Evolutionary conservation across 2,329 filamentous ascomycete genomes (phyloP), one percentile per base, ranked within the genome.

Genomic region (Phialocephala sp.): DNA sequence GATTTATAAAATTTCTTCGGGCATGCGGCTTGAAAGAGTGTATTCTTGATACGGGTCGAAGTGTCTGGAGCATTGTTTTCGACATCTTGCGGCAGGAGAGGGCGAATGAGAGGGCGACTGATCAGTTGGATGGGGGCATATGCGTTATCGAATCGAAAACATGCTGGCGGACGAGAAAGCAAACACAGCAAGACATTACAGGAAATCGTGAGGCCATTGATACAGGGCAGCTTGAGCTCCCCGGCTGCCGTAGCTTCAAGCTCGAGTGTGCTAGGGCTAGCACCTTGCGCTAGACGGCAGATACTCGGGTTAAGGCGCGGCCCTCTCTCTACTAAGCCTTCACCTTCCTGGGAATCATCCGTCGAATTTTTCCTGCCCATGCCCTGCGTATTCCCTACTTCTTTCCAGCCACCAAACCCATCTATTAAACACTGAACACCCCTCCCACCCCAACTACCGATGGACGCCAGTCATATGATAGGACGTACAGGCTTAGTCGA

Each of bases 1-100:
- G 72, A 45, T 75, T 74, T 67, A 79, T 71, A 77, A 84, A 83
- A 65, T 74, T 68, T 73, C 82, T 59, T 59, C 58, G 65, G 5
- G 32, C 2, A 57, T 69, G 84, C 54, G 60, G 15, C 15, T 52
- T 50, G 24, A 60, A 60, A 9, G 69, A 63, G 54, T 59, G 71
- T 50, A 72, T 52, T 37, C 65, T 58, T n/a, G 64, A 41, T 57
- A 57, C 60, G 24, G 72, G 67, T 20, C 71, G 69, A 8, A 73
- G 20, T 14, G 64, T 66, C 57, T 67, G 72, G 18, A 73, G 67
- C 56, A 72, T 66, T 37, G 61, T 64, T 68, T 61, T 68, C n/a
- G 72, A 70, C 69, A 72, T 73, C 67, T 8, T 67, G 59, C 58
- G 9, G 14, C 39, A 20, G 47, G n/a, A 37, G 32, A 9, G 9